Conservation (phyloP, 1,284 basidiomycete species). For the Stereum hirsutum region DNA sequence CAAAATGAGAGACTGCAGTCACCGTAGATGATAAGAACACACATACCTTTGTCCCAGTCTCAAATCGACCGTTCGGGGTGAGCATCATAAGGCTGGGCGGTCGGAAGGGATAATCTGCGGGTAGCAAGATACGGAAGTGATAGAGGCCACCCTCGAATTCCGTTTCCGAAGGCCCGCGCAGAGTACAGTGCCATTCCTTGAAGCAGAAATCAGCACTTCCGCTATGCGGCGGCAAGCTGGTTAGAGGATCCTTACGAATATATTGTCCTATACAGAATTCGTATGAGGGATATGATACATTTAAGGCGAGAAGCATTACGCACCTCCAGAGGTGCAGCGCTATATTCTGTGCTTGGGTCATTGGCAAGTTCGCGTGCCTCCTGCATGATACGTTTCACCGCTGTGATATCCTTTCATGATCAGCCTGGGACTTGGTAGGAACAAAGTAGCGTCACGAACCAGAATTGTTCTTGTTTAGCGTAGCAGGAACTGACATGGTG, state of each 20-base stretch:
- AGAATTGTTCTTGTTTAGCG: conserved; percentile 79
- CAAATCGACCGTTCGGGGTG: conserved; percentile 93
- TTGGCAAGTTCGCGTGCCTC: conserved; percentile 84
- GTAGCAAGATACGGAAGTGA: conserved; percentile 86
- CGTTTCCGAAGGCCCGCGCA: conserved; percentile 79
- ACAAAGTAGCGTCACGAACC: conserved; percentile 31
- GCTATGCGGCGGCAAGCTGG: conserved; percentile 1
- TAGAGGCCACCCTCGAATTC: conserved; percentile 91
- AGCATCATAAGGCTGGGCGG: conserved; percentile 92
- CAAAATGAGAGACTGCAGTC: not conserved
- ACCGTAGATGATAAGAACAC: not conserved
- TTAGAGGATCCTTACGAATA: conserved; percentile 56
- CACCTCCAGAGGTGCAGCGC: conserved; percentile 84
- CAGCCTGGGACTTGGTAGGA: not conserved
- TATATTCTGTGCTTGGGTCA: conserved; percentile 77
- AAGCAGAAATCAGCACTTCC: conserved; percentile 16
- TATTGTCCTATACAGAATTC: conserved; percentile 51
- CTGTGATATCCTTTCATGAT: conserved; percentile 24
- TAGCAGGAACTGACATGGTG: conserved; percentile 5
- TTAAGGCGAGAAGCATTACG: conserved; percentile 9
- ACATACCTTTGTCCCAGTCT: conserved; percentile 85
- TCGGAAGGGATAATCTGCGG: conserved; percentile 90
- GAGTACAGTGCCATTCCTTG: conserved; percentile 96
- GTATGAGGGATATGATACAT: conserved; percentile 4
- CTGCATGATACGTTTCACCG: conserved; percentile 94